phyloP scores from a whole-genome alignment of 768 basidiomycete species.

The Phlegmacium glaucopus region DNA sequence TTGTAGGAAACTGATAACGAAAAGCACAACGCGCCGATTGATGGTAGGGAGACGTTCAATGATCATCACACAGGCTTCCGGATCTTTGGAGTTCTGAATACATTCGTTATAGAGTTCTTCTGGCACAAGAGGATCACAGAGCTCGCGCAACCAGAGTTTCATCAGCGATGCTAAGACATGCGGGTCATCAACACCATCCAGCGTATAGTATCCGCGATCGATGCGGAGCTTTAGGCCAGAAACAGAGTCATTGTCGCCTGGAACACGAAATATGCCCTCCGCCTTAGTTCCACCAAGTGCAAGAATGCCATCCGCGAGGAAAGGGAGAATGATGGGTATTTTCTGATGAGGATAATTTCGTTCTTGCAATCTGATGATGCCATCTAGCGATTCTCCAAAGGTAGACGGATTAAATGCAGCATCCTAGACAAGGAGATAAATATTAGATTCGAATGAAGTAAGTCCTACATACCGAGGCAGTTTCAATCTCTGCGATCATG shows the following conservation, averaged over 20 bases:
- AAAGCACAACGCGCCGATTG: constrained; percentile 82
- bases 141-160: constrained; percentile 92
- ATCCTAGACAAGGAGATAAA: constrained; percentile 42
- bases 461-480: constrained; percentile 61
- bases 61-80: constrained; percentile 68
- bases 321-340: constrained; percentile 91
- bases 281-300: constrained; percentile 80
- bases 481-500: constrained; percentile 82
- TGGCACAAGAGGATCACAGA: constrained; percentile 89
- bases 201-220: constrained; percentile 86
- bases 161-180: constrained; percentile 86
- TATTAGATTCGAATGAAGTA: neutral
- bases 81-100: constrained; percentile 62
- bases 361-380: constrained; percentile 79
- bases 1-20: constrained; percentile 89
- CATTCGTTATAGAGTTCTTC: constrained; percentile 92
- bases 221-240: constrained; percentile 87
- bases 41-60: constrained; percentile 78
- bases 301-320: constrained; percentile 89
- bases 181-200: constrained; percentile 88
- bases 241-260: constrained; percentile 87
- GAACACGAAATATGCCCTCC: constrained; percentile 92
- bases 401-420: constrained; percentile 95
- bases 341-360: constrained; percentile 81
- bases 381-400: constrained; percentile 87